These are phyloP conservation scores for Monosporascus ibericus DNA, from an alignment of 2,329 filamentous ascomycete species.

Conservation along the genomic window DNA sequence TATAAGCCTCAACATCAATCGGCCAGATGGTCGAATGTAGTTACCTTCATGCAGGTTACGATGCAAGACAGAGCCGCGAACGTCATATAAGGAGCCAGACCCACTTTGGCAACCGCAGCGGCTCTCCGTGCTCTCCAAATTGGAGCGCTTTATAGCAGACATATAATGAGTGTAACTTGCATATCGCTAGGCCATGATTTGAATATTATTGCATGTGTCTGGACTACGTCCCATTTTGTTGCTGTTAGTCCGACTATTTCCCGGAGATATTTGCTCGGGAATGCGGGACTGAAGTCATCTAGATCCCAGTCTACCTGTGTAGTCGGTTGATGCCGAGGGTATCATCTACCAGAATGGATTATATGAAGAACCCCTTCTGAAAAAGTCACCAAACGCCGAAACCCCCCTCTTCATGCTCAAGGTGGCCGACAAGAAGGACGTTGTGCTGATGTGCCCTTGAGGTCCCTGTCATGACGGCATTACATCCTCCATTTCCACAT, in stretches of 20 bases:
- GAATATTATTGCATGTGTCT: no score
- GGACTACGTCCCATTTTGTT: no score
- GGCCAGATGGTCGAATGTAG: neutral
- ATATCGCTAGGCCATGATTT: no score
- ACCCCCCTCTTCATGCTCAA: conserved; percentile 10
- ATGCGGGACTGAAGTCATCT: neutral
- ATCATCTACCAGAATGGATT: conserved; percentile 16
- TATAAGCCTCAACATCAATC: neutral
- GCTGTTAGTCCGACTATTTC: neutral
- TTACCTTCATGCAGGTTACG: neutral
- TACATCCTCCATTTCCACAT: conserved; percentile 78
- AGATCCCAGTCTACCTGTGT: conserved; percentile 4
- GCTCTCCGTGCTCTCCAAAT: neutral
- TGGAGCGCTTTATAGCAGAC: neutral
- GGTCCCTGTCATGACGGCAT: conserved; percentile 18
- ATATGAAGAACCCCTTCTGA: conserved; percentile 3
- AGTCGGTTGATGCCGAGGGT: conserved; percentile 14
- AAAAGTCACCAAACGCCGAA: conserved; percentile 9
- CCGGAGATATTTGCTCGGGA: neutral
- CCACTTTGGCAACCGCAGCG: neutral
- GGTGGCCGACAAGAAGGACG: neutral
- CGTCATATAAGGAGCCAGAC: neutral
- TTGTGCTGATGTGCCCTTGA: neutral
- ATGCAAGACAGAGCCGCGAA: neutral
- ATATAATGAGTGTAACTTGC: neutral